phyloP scores from a whole-genome alignment of 352 stramenopile species.

The Globisporangium sylvaticum region DNA sequence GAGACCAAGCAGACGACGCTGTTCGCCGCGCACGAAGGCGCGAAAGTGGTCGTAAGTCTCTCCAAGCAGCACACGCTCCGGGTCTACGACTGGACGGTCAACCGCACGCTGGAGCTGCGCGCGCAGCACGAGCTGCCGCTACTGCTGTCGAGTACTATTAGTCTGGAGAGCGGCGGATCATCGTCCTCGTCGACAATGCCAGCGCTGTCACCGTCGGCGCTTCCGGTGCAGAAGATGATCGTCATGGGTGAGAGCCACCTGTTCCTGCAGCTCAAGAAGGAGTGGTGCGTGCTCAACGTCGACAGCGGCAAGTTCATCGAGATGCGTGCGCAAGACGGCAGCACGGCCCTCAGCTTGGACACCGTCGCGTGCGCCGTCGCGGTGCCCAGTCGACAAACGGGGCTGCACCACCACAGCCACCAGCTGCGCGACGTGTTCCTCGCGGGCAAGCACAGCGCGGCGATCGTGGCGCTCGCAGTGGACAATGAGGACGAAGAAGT shows the following conservation, averaged over 20 bases:
- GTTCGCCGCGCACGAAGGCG: slow-evolving; percentile 52
- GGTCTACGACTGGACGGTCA: slow-evolving; percentile 74
- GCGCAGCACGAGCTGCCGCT: slow-evolving; percentile 53
- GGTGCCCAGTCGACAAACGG: slow-evolving; percentile 33
- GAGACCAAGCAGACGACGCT: slow-evolving; percentile 59
- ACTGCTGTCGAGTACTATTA: slow-evolving; percentile 3
- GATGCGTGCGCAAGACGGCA: slow-evolving; percentile 19
- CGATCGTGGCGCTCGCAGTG: slow-evolving; percentile 42
- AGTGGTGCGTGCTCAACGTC: slow-evolving; percentile 60
- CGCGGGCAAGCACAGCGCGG: slow-evolving; percentile 46
- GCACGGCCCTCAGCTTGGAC: slow-evolving; percentile 30
- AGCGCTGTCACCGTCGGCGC: slow-evolving; percentile 12
- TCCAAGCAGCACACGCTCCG: slow-evolving; percentile 63
- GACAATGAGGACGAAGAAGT: slow-evolving; percentile 18
- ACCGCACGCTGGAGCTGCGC: slow-evolving; percentile 43
- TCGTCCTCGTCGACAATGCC: not conserved
- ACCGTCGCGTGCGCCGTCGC: slow-evolving; percentile 31
- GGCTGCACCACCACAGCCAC: slow-evolving; percentile 22
- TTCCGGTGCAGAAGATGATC: slow-evolving; percentile 52
- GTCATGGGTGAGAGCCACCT: slow-evolving; percentile 65
- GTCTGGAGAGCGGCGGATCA: not conserved
- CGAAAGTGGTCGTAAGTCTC: slow-evolving; percentile 44
- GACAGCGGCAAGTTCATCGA: slow-evolving; percentile 50
- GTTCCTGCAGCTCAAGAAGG: slow-evolving; percentile 59
- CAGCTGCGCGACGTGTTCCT: slow-evolving; percentile 50